Conservation (phyloP, 164 flowering plant species). For the Euptelea pleiosperma region DNA sequence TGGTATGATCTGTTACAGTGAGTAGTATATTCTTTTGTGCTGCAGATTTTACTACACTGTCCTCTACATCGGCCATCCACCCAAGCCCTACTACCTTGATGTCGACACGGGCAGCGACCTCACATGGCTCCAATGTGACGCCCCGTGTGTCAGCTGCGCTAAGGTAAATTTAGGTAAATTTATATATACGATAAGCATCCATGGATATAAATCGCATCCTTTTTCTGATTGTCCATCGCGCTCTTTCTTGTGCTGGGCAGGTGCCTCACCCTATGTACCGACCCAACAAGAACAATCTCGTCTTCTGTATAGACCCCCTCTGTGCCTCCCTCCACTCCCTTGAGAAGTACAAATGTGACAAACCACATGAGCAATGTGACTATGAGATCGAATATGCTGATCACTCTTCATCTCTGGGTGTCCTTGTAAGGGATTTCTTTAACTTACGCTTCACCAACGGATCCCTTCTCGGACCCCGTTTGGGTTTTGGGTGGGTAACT, state of each 20-base stretch:
- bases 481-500: slow-evolving; percentile 10
- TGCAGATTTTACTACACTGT: slow-evolving; percentile 68
- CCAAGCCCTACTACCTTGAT: slow-evolving; percentile 83
- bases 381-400: slow-evolving; percentile 91
- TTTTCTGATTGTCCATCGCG: no score
- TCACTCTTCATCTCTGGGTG: slow-evolving; percentile 80
- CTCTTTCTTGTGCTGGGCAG: slow-evolving; percentile 32
- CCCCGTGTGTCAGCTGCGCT: slow-evolving; percentile 69
- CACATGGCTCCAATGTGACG: slow-evolving; percentile 96
- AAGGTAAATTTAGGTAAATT: slow-evolving; percentile 34
- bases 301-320: slow-evolving; percentile 58
- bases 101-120: slow-evolving; percentile 97
- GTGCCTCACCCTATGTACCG: slow-evolving; percentile 73
- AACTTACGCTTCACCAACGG: slow-evolving; percentile 9
- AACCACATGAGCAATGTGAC: slow-evolving; percentile 65
- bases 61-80: slow-evolving; percentile 58
- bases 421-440: slow-evolving; percentile 73
- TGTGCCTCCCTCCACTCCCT: slow-evolving; percentile 53
- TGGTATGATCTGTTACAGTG: not conserved
- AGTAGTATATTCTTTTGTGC: not conserved
- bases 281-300: slow-evolving; percentile 54
- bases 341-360: slow-evolving; percentile 39
- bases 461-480: not conserved
- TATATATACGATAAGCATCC: no score
- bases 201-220: not conserved